These are phyloP conservation scores for Adansonia gregorii DNA, from an alignment of 441 rosid species.

Conservation along the genomic window DNA sequence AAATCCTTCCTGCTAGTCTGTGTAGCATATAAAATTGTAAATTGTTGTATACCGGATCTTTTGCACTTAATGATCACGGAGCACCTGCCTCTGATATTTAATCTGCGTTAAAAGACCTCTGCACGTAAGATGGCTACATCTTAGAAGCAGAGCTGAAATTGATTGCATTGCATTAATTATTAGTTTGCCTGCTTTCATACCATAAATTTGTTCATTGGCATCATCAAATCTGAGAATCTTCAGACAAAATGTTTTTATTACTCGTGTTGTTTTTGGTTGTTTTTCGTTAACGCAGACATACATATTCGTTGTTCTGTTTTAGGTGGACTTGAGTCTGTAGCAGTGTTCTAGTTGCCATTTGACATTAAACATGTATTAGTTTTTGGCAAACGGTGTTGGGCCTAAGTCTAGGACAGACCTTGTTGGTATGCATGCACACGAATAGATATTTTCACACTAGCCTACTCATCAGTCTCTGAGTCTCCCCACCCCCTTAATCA, in stretches of 20 bases:
- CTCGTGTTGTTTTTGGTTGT: neutral
- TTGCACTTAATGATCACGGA: slow-evolving; percentile 10
- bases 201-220: neutral
- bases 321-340: neutral
- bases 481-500: neutral
- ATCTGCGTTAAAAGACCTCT: neutral
- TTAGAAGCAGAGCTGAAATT: neutral
- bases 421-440: neutral
- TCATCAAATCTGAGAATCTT: slow-evolving; percentile 4
- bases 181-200: neutral
- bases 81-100: neutral
- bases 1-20: neutral
- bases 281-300: neutral
- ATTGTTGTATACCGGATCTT: slow-evolving; percentile 1
- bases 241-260: neutral
- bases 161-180: neutral
- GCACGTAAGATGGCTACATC: neutral
- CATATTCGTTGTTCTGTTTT: neutral
- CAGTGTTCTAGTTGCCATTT: slow-evolving; percentile 3
- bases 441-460: neutral
- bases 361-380: neutral
- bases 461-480: neutral
- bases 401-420: neutral
- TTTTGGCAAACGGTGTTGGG: neutral
- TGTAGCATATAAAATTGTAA: neutral